Evolutionary conservation across 1,284 basidiomycete species (phyloP).

Genomic region (Ustilago crameri): DNA sequence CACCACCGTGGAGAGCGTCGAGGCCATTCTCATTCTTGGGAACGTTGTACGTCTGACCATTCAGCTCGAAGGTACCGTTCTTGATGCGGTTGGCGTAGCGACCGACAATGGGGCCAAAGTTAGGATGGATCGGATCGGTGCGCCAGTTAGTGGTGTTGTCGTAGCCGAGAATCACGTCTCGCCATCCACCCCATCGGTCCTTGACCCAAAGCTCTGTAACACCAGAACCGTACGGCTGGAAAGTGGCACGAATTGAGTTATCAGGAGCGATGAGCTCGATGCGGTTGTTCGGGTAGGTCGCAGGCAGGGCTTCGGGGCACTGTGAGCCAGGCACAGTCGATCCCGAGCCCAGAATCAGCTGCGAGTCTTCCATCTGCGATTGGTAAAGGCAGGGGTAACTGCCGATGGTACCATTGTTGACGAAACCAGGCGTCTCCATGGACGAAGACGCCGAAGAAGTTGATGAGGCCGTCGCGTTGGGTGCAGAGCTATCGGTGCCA

Average conservation of each 20-base stretch:
- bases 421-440: constrained; percentile 52
- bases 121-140: constrained; percentile 59
- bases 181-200: constrained; percentile 51
- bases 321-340: constrained; percentile 35
- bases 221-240: constrained; percentile 57
- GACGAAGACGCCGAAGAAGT: constrained; percentile 21
- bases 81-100: constrained; percentile 64
- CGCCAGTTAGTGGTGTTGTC: constrained; percentile 66
- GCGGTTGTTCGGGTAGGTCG: constrained; percentile 56
- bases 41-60: constrained; percentile 47
- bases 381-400: constrained; percentile 42
- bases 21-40: constrained; percentile 51
- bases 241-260: constrained; percentile 56
- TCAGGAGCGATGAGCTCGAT: constrained; percentile 57
- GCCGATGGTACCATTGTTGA: constrained; percentile 60
- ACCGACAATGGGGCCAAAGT: constrained; percentile 62
- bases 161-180: constrained; percentile 58
- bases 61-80: constrained; percentile 61
- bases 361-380: constrained; percentile 33
- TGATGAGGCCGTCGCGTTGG: constrained; percentile 1
- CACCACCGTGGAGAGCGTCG: constrained; percentile 62
- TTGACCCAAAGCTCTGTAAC: constrained; percentile 63
- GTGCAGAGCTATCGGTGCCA: background rate
- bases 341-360: constrained; percentile 30
- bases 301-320: constrained; percentile 38